Evolutionary conservation across 148 eudicot genomes (phyloP).

Genomic region (Simmondsia chinensis): DNA sequence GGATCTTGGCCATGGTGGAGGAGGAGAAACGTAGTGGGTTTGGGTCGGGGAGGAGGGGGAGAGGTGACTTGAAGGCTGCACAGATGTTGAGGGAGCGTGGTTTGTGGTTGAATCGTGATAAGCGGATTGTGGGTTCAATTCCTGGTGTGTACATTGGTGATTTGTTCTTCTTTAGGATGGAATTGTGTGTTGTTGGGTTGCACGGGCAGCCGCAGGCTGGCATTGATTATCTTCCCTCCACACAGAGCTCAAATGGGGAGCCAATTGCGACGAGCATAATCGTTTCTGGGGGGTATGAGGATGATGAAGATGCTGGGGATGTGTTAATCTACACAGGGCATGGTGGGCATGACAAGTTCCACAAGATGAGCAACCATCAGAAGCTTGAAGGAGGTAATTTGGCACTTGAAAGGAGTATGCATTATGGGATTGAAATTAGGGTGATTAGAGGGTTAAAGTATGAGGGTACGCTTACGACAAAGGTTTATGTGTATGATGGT

Average conservation of each 20-base stretch:
- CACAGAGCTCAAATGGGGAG: conserved; percentile 72
- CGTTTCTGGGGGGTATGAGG: conserved; percentile 93
- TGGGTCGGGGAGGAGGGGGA: conserved; percentile 21
- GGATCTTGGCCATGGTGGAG: conserved; percentile 30
- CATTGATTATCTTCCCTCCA: conserved; percentile 68
- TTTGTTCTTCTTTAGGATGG: conserved; percentile 76
- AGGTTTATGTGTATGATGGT: conserved; percentile 92
- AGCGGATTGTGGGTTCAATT: conserved; percentile 69
- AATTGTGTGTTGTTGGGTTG: conserved; percentile 71
- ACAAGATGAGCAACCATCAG: conserved; percentile 56
- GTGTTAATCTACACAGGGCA: conserved; percentile 78
- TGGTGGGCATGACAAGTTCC: conserved; percentile 70
- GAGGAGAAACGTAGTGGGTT: conserved; percentile 33
- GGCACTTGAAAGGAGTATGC: conserved; percentile 80
- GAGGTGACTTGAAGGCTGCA: conserved; percentile 70
- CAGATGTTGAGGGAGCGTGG: conserved; percentile 49
- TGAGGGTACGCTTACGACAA: conserved; percentile 51
- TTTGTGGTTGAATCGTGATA: conserved; percentile 74
- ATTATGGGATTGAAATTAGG: conserved; percentile 81
- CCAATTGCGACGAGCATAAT: conserved; percentile 88
- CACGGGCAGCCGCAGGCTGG: conserved; percentile 89
- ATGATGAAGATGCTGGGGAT: conserved; percentile 79
- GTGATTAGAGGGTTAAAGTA: conserved; percentile 75
- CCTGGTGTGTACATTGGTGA: conserved; percentile 82
- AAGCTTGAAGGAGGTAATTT: conserved; percentile 74